Evolutionary conservation across 2,329 filamentous ascomycete genomes (phyloP), one percentile per base, ranked within the genome.

Genomic region (Pseudomassariella vexata): DNA sequence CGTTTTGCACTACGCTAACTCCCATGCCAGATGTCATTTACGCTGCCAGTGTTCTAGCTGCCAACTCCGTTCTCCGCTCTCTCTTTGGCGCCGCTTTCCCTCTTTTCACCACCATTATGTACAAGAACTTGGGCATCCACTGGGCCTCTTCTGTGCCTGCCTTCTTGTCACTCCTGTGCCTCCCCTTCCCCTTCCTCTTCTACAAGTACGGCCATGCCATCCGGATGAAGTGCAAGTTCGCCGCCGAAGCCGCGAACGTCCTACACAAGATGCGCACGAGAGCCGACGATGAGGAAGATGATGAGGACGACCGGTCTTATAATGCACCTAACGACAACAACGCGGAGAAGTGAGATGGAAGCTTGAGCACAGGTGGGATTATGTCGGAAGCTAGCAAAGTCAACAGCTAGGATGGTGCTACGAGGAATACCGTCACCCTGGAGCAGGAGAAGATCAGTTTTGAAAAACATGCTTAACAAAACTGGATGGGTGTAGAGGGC

Each of bases 31-130:
- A n/a, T n/a, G n/a, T 80, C 31, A 82, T 89, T 45, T 90, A 81
- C 41, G 84, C 85, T 1, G 83, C 83, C 1, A 84, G 78, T 0
- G 82, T 81, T 0, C 65, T 88, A 9, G 84, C 84, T 4, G 82
- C 82, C 30, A 86, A 80, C 55, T 70, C 77, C 2, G 75, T 88
- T 17, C 61, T 88, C 9, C 76, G 84, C 37, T 85, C 80, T 0
- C 58, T 84, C 10, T 85, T 87, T 39, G 83, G 81, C 36, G 76
- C 79, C 1, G 76, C 71, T 1, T 87, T 88, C 59, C 83, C 82
- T 0, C 66, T 88, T 1, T 87, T 87, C 56, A 84, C 82, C 1
- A 67, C 64, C 0, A 62, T 30, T 17, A 35, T 35, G 33, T 35
- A 35, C 33, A 15, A 35, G 8, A 19, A 35, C 17, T 28, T 35